Evolutionary conservation across 2,329 filamentous ascomycete genomes (phyloP).

Genomic region (Alternaria sp.): DNA sequence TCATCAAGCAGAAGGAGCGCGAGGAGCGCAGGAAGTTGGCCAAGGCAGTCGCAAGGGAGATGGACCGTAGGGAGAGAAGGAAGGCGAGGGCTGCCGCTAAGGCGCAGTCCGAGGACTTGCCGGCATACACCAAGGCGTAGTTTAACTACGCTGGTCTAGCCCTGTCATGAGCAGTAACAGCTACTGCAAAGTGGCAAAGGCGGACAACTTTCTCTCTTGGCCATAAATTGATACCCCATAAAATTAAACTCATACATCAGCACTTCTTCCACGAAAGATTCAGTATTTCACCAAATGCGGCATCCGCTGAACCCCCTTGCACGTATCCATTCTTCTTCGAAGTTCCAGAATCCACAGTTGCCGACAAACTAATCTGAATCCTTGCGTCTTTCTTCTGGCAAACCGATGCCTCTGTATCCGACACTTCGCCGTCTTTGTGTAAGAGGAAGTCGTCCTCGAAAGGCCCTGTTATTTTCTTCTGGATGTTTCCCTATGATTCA

Average conservation of each 20-base stretch:
- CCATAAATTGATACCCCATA: constrained; percentile 11
- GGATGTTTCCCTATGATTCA: constrained; percentile 28
- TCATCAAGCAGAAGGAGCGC: constrained; percentile 40
- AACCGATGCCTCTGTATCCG: constrained; percentile 25
- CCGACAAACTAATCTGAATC: constrained; percentile 35
- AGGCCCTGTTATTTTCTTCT: constrained; percentile 34
- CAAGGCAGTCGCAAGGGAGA: constrained; percentile 41
- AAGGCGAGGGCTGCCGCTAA: constrained; percentile 33
- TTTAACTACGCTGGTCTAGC: background rate
- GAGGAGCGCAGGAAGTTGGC: constrained; percentile 44
- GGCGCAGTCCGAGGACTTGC: constrained; percentile 28
- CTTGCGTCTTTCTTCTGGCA: constrained; percentile 36
- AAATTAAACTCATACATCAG: constrained; percentile 5
- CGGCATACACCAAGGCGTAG: constrained; percentile 37
- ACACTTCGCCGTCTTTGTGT: constrained; percentile 37
- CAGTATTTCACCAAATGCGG: constrained; percentile 29
- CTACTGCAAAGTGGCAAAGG: background rate
- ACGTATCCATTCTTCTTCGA: constrained; percentile 22
- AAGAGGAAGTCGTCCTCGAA: constrained; percentile 34
- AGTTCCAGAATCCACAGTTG: constrained; percentile 22
- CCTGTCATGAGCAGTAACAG: background rate
- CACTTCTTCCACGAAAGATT: constrained; percentile 38
- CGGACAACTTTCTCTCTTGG: constrained; percentile 13
- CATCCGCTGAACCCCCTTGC: constrained; percentile 25
- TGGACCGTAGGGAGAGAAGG: constrained; percentile 38